Evolutionary conservation across 768 basidiomycete genomes (phyloP).

Genomic region (Calocybe cyanea): DNA sequence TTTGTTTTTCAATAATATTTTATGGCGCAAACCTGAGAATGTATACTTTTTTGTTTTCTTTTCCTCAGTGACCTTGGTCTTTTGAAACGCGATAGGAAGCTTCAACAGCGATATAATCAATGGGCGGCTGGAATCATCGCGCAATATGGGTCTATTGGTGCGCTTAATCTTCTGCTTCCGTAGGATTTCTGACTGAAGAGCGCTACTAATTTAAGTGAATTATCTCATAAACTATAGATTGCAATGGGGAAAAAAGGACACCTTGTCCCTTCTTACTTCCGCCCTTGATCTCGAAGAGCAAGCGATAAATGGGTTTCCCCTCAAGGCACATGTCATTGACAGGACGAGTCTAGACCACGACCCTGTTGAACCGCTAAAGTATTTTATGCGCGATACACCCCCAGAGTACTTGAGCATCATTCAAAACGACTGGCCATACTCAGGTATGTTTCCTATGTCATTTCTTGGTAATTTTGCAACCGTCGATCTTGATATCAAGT

Average conservation of each 20-base stretch:
- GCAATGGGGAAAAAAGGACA: constrained; percentile 73
- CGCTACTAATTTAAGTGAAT: too few relatives aligned
- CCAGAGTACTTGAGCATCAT: constrained; percentile 62
- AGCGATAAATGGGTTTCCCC: not conserved
- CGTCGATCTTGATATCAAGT: too few relatives aligned
- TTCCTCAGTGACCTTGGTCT: constrained; percentile 81
- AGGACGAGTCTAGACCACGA: constrained; percentile 23
- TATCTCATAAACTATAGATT: constrained; percentile 68
- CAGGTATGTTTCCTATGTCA: constrained; percentile 41
- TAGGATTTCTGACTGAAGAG: not conserved
- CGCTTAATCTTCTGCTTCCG: constrained; percentile 16
- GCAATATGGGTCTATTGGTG: constrained; percentile 66
- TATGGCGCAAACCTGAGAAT: too few relatives aligned
- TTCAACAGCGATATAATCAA: constrained; percentile 64
- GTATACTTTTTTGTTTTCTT: too few relatives aligned
- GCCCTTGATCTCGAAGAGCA: constrained; percentile 33
- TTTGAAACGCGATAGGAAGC: constrained; percentile 65
- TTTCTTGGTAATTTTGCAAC: not conserved
- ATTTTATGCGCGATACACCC: constrained; percentile 66
- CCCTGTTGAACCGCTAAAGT: constrained; percentile 39
- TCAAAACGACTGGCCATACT: constrained; percentile 88
- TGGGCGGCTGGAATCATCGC: constrained; percentile 55
- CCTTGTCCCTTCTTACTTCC: constrained; percentile 56
- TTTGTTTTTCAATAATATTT: too few relatives aligned
- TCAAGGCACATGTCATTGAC: not conserved